Evolutionary conservation across 225 moss, liverwort and hornwort species (phyloP), one percentile per base, ranked within the genome.

Genomic region (Pseudisothecium myosuroides): DNA sequence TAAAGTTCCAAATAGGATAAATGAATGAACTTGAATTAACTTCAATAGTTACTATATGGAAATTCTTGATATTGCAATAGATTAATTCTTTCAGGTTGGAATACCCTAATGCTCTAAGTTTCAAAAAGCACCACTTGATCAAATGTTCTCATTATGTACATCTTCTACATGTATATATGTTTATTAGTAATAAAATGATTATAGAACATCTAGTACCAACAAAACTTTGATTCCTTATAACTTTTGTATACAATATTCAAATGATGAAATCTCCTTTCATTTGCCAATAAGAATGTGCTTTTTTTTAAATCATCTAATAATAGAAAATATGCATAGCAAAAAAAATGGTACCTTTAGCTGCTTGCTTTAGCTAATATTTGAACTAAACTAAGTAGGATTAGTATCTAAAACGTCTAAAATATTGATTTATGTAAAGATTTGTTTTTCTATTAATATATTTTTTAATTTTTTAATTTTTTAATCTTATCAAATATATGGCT

Each of bases 81-180:
- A 73, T 11, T 28, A 29, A 10, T 29, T 26, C 4, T 1, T 31
- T 11, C 1, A 49, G 7, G 7, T 32, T 49, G 18, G 12, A 1
- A 31, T 2, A 10, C 2, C 4, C 3, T 47, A 74, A 29, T 0
- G 0, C 0, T 0, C 11, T 7, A 74, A 2, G 2, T 47, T 7
- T 47, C 74, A 29, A 18, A 47, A 47, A 29, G 29, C 10, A 6
- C 17, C 5, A 47, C 7, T 29, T 74, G 2, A 11, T 45, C 3
- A 74, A 47, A 29, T 74, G 4, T 24, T 47, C 0, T 5, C 2
- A 29, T 47, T 17, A 31, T 17, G 4, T 29, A 47, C 47, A 74
- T 29, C 17, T 47, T 47, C 6, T 17, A 29, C 0, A 28, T 29
- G 11, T 4, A 18, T 73, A 11, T 43, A 3, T 28, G 28, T 2